These are phyloP conservation scores for Eucalyptus globulus DNA, from an alignment of 345 rosid genomes.

Conservation along the genomic window DNA sequence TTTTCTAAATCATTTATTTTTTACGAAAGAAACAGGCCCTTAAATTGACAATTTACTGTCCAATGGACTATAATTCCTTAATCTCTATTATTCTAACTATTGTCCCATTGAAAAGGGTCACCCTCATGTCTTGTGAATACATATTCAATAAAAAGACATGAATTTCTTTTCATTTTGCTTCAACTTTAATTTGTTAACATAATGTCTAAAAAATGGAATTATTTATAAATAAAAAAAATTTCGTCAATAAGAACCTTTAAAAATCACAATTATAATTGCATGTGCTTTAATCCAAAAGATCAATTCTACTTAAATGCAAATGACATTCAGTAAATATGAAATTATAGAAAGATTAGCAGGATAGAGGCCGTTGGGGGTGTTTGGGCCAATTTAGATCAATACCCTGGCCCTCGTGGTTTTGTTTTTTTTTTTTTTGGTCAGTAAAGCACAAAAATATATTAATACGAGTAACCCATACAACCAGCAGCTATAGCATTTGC, in stretches of 20 bases:
- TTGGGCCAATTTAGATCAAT: background rate
- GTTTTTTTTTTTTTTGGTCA: no score
- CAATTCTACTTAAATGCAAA: background rate
- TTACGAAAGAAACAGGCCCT: background rate
- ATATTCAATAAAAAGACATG: background rate
- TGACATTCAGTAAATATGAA: background rate
- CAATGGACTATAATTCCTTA: background rate
- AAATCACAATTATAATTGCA: background rate
- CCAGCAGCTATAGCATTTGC: no score
- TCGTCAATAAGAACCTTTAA: background rate
- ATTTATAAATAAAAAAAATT: background rate
- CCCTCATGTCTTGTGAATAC: background rate
- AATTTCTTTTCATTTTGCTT: background rate
- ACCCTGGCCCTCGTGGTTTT: background rate
- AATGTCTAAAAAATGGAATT: background rate
- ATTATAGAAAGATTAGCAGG: background rate
- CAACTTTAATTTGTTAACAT: no score
- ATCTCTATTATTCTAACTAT: background rate
- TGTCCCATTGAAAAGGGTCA: background rate
- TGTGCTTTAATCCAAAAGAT: background rate
- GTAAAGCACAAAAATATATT: no score
- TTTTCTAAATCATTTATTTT: no score
- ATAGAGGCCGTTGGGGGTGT: background rate
- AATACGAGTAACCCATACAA: no score
- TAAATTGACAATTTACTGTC: background rate